A percentile compares a stretch with the other conserved stretches of the same genome.
These are phyloP conservation scores for Lactarius evosmus DNA, from an alignment of 768 basidiomycete genomes.

Conservation along the genomic window DNA sequence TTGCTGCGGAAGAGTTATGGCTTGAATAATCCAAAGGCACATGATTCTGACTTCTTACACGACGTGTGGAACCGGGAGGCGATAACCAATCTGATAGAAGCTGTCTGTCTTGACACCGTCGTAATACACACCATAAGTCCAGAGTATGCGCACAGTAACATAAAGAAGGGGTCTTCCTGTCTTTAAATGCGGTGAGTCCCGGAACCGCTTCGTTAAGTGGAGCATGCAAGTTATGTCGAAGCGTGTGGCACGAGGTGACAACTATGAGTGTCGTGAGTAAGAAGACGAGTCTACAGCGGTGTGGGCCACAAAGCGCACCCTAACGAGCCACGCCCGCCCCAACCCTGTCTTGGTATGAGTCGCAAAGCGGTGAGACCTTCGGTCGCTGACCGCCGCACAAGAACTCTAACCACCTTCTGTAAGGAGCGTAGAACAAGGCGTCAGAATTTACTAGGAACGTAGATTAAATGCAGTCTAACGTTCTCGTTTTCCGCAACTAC, in stretches of 20 bases:
- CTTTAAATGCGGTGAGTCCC: background rate
- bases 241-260: conserved; percentile 24
- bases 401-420: conserved; percentile 58
- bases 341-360: conserved; percentile 69
- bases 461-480: conserved; percentile 39
- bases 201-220: background rate
- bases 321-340: conserved; percentile 85
- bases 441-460: background rate
- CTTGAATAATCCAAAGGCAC: background rate
- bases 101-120: background rate
- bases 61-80: background rate
- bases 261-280: conserved; percentile 2
- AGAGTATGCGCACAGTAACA: background rate
- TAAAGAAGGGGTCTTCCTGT: background rate
- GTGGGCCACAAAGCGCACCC: conserved; percentile 46
- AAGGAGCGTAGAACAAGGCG: conserved; percentile 13
- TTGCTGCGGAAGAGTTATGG: background rate
- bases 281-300: background rate
- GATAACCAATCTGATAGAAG: background rate
- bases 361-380: conserved; percentile 46
- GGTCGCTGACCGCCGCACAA: conserved; percentile 47
- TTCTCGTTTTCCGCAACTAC: conserved; percentile 79
- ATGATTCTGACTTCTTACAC: background rate
- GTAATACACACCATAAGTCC: conserved; percentile 6
- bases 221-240: background rate